Base-by-base conservation (phyloP, 306 rosid genomes). In the Medicago arabica region DNA sequence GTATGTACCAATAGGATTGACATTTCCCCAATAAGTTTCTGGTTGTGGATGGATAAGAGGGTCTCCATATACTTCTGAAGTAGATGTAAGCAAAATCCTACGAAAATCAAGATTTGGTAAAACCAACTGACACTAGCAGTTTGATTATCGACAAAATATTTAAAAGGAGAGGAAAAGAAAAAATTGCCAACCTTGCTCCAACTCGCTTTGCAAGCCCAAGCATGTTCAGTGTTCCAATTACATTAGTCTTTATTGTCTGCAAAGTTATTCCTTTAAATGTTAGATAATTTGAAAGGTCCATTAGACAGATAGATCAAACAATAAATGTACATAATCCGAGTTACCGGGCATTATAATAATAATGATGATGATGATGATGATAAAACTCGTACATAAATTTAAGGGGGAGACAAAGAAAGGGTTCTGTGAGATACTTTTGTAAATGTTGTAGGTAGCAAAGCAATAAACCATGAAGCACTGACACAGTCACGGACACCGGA, bases 141-240 rank as follows among this genome's bases (percentile, higher is more conserved):
- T 71, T 64, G 72, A 17, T 7, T 39, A 51, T 67, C 47, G 60
- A 46, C 55, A 43, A 19, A 67, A 64, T 28, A 64, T 19, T 53
- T 1, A 64, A 12, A 55, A 65, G 16, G 36, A 39, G 23, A 40
- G 2, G 6, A 19, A 44, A 23, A 2, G 2, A 13, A 23, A 46
- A 21, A 21, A 25, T 49, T 67, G 40, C 61, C 15, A 73, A 91
- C 98, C 98, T 90, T 25, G 98, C 98, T 74, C 98, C 98, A 53
- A 93, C 98, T 41, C 98, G 92, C 90, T 93, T 93, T 40, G 98
- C 98, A 69, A 93, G 98, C 71, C 98, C 98, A 69, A 93, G 92
- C 98, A 93, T 91, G 80, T 93, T 93, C 81, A 93, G 67, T 4
- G 98, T 93, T 79, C 72, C 72, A 46, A 67, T 67, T 44, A 67